phyloP scores from a whole-genome alignment of 805 yeast species.

The Nakazawaea ishiwadae region DNA sequence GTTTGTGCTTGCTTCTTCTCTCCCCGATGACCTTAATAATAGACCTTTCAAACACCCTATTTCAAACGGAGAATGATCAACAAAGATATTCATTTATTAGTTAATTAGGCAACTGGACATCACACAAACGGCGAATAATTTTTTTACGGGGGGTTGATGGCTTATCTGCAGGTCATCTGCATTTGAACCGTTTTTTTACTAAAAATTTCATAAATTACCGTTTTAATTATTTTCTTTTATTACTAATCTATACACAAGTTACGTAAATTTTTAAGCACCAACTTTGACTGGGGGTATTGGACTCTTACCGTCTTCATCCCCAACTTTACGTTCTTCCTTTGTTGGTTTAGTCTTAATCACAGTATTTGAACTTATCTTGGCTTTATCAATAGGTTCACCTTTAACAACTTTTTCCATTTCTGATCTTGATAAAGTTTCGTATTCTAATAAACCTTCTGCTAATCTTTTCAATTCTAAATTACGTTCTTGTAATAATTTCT shows the following conservation, averaged over 20 bases:
- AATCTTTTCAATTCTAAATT: slow-evolving; percentile 73
- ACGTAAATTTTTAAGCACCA: slow-evolving; percentile 7
- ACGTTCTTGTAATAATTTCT: slow-evolving; percentile 56
- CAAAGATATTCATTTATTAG: no score
- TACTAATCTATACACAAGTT: neutral
- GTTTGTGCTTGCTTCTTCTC: no score
- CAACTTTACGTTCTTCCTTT: slow-evolving; percentile 12
- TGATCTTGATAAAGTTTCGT: slow-evolving; percentile 87
- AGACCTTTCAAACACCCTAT: no score
- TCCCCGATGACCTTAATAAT: no score
- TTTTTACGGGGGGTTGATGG: no score
- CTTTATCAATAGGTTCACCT: slow-evolving; percentile 72
- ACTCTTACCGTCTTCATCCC: slow-evolving; percentile 5
- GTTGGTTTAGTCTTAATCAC: slow-evolving; percentile 44
- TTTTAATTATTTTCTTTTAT: neutral
- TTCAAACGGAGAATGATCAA: no score
- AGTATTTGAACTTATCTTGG: slow-evolving; percentile 68
- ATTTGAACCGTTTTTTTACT: neutral
- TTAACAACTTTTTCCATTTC: slow-evolving; percentile 84
- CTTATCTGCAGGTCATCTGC: no score
- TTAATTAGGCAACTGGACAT: no score
- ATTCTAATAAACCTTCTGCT: slow-evolving; percentile 91
- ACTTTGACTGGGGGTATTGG: slow-evolving; percentile 12
- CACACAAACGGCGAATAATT: no score
- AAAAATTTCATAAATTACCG: no score